phyloP scores from a whole-genome alignment of 192 early-diverging fungal genomes.

The Linnemannia hyalina region DNA sequence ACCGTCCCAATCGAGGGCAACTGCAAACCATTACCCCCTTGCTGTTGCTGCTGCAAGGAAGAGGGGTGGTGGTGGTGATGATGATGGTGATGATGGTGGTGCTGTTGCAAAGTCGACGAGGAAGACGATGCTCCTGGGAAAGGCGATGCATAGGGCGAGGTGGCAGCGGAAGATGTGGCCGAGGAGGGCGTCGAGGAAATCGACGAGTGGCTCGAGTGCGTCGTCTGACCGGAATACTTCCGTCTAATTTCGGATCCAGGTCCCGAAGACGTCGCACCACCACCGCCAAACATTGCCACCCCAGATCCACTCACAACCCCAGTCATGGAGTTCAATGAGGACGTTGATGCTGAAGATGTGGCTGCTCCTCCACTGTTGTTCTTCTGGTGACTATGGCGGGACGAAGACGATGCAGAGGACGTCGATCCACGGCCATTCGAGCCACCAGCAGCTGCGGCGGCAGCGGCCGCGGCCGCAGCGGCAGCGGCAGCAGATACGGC shows the following conservation, averaged over 20 bases:
- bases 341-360: too few species aligned
- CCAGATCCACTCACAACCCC: background rate
- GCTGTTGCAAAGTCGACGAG: background rate
- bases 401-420: background rate
- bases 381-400: conserved; percentile 21
- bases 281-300: background rate
- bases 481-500: conserved; percentile 51
- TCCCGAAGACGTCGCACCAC: background rate
- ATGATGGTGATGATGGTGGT: conserved; percentile 21
- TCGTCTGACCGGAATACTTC: conserved; percentile 18
- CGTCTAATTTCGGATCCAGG: conserved; percentile 22
- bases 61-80: conserved; percentile 19
- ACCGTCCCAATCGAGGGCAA: conserved; percentile 39
- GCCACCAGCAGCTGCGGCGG: conserved; percentile 11
- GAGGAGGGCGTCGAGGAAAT: conserved; percentile 36
- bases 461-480: conserved; percentile 40
- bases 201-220: conserved; percentile 34
- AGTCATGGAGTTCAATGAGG: background rate
- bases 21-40: conserved; percentile 7
- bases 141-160: conserved; percentile 39
- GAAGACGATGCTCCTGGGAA: conserved; percentile 24
- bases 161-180: conserved; percentile 30
- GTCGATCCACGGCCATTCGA: conserved; percentile 7
- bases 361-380: conserved; percentile 15
- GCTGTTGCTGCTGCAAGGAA: conserved; percentile 3